Percentiles rank a stretch among this genome's conserved stretches.
Evolutionary conservation across 2,329 filamentous ascomycete species (phyloP).

Genomic region (Colletotrichum cuscutae): DNA sequence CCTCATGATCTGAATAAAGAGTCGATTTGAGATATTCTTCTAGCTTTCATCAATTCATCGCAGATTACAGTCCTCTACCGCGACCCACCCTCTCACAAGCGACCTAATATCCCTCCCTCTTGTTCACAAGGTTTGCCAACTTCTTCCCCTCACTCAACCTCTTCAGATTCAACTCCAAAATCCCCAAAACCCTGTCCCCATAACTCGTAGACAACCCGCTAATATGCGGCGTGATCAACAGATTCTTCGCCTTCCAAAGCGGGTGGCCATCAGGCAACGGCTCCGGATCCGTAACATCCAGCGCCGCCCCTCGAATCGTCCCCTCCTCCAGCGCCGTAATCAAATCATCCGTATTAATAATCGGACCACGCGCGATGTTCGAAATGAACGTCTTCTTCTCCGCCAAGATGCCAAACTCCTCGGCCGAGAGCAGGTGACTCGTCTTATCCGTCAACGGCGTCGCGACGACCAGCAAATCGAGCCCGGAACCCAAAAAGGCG

Average conservation of each 20-base stretch:
- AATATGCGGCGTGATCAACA: slow-evolving; percentile 69
- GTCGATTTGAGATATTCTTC: neutral
- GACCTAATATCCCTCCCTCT: slow-evolving; percentile 39
- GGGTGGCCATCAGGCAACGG: slow-evolving; percentile 75
- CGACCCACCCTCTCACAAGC: neutral
- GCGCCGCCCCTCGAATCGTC: slow-evolving; percentile 72
- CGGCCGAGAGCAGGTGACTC: slow-evolving; percentile 58
- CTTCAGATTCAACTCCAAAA: slow-evolving; percentile 54
- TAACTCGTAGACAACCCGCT: slow-evolving; percentile 55
- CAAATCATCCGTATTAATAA: slow-evolving; percentile 64
- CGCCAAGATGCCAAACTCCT: slow-evolving; percentile 59
- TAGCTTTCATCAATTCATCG: neutral
- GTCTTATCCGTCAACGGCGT: slow-evolving; percentile 62
- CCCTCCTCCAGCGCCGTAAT: slow-evolving; percentile 70
- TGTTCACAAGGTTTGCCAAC: slow-evolving; percentile 53
- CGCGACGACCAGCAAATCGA: slow-evolving; percentile 64
- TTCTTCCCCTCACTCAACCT: slow-evolving; percentile 48
- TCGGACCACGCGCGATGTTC: slow-evolving; percentile 74
- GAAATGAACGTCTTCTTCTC: slow-evolving; percentile 68
- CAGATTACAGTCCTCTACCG: neutral
- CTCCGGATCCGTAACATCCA: slow-evolving; percentile 85
- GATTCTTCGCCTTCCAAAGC: slow-evolving; percentile 76
- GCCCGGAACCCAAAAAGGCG: slow-evolving; percentile 59
- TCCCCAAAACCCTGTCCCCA: slow-evolving; percentile 51
- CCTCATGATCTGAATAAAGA: too few relatives aligned